phyloP scores from a whole-genome alignment of 2,329 filamentous ascomycete species.

The Dactylellina sp. region DNA sequence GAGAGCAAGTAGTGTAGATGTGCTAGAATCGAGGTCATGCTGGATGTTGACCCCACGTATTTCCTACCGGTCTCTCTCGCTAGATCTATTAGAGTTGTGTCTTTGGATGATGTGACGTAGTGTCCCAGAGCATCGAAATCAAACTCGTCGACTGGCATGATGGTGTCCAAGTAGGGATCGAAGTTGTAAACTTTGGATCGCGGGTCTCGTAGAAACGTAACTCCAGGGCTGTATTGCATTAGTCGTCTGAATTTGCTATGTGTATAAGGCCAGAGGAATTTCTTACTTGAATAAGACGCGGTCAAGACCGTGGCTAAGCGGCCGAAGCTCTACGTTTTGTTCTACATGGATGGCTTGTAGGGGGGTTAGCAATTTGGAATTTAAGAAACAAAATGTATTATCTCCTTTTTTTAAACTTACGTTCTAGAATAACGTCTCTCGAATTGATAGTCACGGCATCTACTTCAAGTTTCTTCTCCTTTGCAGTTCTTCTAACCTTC shows the following conservation, averaged over 20 bases:
- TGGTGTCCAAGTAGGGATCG: conserved; percentile 89
- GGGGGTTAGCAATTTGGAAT: background rate
- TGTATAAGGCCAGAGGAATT: background rate
- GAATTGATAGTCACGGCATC: conserved; percentile 48
- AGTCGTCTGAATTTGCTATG: conserved; percentile 23
- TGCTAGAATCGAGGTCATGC: conserved; percentile 86
- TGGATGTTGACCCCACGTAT: conserved; percentile 95
- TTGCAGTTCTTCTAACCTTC: conserved; percentile 22
- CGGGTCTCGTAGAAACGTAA: conserved; percentile 90
- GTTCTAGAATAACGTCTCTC: conserved; percentile 43
- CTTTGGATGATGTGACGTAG: conserved; percentile 92
- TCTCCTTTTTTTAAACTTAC: conserved; percentile 41
- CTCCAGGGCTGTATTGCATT: conserved; percentile 71
- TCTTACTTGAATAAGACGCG: conserved; percentile 88
- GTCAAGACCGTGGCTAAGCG: conserved; percentile 79
- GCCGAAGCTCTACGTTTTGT: conserved; percentile 69
- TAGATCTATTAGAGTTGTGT: conserved; percentile 76
- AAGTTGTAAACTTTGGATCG: conserved; percentile 94
- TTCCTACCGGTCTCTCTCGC: conserved; percentile 76
- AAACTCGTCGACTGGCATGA: conserved; percentile 94
- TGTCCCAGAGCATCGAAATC: conserved; percentile 86
- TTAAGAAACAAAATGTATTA: background rate
- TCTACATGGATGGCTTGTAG: conserved; percentile 63
- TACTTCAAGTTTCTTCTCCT: conserved; percentile 41
- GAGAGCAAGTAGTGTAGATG: conserved; percentile 96